Conservation (phyloP, 2,329 filamentous ascomycete species). For the Karstenula rhodostoma region DNA sequence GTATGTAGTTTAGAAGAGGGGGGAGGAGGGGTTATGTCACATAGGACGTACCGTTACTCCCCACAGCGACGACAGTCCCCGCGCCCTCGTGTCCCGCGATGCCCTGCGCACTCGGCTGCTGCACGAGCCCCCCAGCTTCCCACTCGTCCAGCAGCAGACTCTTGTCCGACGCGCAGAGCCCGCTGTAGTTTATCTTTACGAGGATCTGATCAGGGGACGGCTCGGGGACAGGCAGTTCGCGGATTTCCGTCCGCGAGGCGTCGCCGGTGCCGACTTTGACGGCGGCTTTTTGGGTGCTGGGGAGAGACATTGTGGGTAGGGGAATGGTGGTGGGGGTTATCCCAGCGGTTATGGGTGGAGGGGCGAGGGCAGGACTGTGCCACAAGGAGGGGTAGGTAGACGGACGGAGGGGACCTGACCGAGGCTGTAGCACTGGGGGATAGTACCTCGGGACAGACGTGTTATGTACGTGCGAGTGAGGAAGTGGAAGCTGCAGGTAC, state of each 20-base stretch:
- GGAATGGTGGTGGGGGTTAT: neutral
- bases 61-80: slow-evolving; percentile 79
- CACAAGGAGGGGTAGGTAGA: neutral
- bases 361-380: too few species aligned
- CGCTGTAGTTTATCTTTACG: slow-evolving; percentile 48
- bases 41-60: slow-evolving; percentile 56
- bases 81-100: slow-evolving; percentile 80
- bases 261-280: slow-evolving; percentile 43
- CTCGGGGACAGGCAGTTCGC: slow-evolving; percentile 40
- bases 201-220: slow-evolving; percentile 43
- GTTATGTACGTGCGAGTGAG: neutral
- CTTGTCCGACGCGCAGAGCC: slow-evolving; percentile 47
- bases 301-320: slow-evolving; percentile 34
- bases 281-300: slow-evolving; percentile 47
- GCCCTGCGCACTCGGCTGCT: slow-evolving; percentile 75
- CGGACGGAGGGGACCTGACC: too few species aligned
- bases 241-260: slow-evolving; percentile 31
- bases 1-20: too few species aligned
- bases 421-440: too few species aligned
- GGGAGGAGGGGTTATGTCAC: too few species aligned
- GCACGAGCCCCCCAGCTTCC: slow-evolving; percentile 43
- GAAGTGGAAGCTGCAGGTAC: neutral
- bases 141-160: slow-evolving; percentile 50
- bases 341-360: neutral
- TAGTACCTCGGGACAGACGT: too few species aligned